phyloP scores from a whole-genome alignment of 108 stramenopile species.

The Skeletonema potamos region DNA sequence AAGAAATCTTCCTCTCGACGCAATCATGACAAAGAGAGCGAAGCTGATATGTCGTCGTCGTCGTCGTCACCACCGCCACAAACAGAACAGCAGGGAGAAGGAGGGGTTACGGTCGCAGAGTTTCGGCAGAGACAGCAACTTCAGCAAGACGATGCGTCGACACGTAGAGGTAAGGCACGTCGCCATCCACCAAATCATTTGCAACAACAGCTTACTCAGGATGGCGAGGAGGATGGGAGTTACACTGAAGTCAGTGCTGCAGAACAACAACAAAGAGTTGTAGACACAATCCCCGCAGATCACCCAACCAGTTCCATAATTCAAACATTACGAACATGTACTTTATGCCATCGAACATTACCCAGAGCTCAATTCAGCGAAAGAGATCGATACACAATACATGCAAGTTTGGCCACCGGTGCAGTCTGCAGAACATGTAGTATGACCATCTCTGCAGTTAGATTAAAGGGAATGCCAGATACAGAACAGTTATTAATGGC shows the following conservation, averaged over 20 bases:
- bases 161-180: neutral
- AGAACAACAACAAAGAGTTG: neutral
- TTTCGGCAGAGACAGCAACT: neutral
- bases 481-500: conserved; percentile 8
- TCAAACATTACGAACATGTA: conserved; percentile 31
- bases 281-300: conserved; percentile 5
- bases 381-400: conserved; percentile 23
- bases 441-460: conserved; percentile 39
- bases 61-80: neutral
- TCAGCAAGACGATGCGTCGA: neutral
- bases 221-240: neutral
- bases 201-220: neutral
- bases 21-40: neutral
- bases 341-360: conserved; percentile 37
- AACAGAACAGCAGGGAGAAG: neutral
- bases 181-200: neutral
- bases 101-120: neutral
- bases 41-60: too few species aligned
- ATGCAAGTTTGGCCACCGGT: conserved; percentile 17
- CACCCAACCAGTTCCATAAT: conserved; percentile 34
- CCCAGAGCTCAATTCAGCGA: conserved; percentile 32
- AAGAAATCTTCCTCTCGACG: neutral
- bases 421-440: conserved; percentile 42
- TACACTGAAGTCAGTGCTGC: neutral
- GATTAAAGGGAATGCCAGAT: conserved; percentile 3